Evolutionary conservation across 306 rosid species (phyloP), one percentile per base, ranked within the genome.

Genomic region (Lablab purpureus): DNA sequence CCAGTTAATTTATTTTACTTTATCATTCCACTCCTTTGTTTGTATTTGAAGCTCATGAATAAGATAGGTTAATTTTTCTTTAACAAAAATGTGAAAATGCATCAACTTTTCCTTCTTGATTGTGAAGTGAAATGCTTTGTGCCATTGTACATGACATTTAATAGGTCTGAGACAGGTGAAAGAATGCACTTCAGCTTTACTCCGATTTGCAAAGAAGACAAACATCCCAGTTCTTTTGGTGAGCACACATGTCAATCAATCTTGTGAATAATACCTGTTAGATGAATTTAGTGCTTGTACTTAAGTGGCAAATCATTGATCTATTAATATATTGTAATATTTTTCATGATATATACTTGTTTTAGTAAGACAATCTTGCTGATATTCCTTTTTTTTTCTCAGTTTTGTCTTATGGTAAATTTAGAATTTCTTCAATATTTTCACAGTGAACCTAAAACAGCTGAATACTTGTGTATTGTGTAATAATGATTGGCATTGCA

Each of bases 121-220:
- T 22, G 60, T 80, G 56, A 71, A 56, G 17, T 71, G 80, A 43
- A 72, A 47, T 68, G 52, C 50, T 43, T 45, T 45, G 27, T 71
- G 73, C 70, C 28, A 21, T 34, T 41, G 46, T 52, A 32, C 55
- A 30, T 87, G 81, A 87, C 47, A 58, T 78, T 62, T 56, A 59
- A 62, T 67, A 41, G 21, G 71, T 79, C 47, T 73, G 71, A 85
- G 71, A 73, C 88, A 94, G 99, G 92, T 95, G 73, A 95, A 89
- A 82, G 99, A 95, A 86, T 92, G 99, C 75, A 92, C 96, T 52
- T 85, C 92, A 37, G 90, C 96, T 76, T 82, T 95, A 89, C 87
- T 92, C 71, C 92, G 89, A 73, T 92, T 88, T 84, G 93, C 98
- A 3, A 92, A 95, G 96, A 90, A 71, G 72, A 95, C 98, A 10